Conservation (phyloP, 2,329 filamentous ascomycete genomes). For the Epichloe coenophiala region DNA sequence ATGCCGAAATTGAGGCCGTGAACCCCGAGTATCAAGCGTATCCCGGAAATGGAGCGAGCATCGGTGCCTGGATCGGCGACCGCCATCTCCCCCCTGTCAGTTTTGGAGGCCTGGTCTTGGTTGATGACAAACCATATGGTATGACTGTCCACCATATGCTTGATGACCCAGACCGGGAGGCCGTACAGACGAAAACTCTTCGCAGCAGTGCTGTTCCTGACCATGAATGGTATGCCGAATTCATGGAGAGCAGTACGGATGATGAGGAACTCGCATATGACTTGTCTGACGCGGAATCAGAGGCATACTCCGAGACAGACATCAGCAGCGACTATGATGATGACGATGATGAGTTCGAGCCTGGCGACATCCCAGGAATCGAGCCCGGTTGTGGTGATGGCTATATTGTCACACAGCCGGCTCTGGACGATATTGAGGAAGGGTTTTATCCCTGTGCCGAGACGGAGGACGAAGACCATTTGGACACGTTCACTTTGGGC, state of each 20-base stretch:
- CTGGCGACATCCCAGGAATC: slow-evolving; percentile 67
- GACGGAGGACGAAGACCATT: slow-evolving; percentile 65
- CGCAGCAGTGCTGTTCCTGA: slow-evolving; percentile 27
- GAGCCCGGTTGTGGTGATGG: slow-evolving; percentile 61
- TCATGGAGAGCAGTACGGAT: slow-evolving; percentile 26
- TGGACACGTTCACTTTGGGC: slow-evolving; percentile 68
- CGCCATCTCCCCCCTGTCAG: slow-evolving; percentile 83
- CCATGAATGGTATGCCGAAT: slow-evolving; percentile 30
- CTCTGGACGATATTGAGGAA: slow-evolving; percentile 72
- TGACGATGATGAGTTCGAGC: slow-evolving; percentile 44
- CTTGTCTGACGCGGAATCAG: slow-evolving; percentile 49
- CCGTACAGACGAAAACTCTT: slow-evolving; percentile 14
- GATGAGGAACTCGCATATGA: slow-evolving; percentile 46
- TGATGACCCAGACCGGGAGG: slow-evolving; percentile 49
- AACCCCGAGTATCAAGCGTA: slow-evolving; percentile 69
- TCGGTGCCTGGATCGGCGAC: slow-evolving; percentile 77
- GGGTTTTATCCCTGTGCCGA: slow-evolving; percentile 68
- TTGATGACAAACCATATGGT: slow-evolving; percentile 75
- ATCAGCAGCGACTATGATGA: slow-evolving; percentile 39
- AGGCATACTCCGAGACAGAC: slow-evolving; percentile 34
- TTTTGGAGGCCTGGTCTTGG: slow-evolving; percentile 73
- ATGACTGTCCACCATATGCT: slow-evolving; percentile 98
- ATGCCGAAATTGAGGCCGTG: slow-evolving; percentile 27
- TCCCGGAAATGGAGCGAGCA: slow-evolving; percentile 78
- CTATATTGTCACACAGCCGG: slow-evolving; percentile 80